phyloP scores from a whole-genome alignment of 1,284 basidiomycete species.

The Tilletia caries region DNA sequence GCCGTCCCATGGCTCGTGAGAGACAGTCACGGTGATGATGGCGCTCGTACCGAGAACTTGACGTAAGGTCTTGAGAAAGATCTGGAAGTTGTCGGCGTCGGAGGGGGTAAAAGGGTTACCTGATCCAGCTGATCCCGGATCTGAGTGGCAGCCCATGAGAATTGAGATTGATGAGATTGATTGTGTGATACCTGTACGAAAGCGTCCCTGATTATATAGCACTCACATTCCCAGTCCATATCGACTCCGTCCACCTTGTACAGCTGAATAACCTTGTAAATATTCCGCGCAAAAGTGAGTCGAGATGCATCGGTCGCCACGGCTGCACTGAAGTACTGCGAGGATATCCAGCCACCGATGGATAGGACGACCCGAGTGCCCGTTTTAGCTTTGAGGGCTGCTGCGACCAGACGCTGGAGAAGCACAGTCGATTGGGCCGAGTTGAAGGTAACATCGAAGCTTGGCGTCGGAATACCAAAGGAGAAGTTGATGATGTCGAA shows the following conservation, averaged over 20 bases:
- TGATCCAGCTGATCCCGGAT: conserved; percentile 6
- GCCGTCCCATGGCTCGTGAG: conserved; percentile 28
- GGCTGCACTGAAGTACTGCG: conserved; percentile 34
- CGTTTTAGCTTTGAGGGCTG: conserved; percentile 24
- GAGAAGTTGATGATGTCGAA: conserved; percentile 45
- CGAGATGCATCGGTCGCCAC: conserved; percentile 26
- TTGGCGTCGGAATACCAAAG: conserved; percentile 35
- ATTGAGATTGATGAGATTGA: neutral
- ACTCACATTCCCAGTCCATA: conserved; percentile 20
- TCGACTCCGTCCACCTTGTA: conserved; percentile 20
- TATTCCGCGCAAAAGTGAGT: conserved; percentile 4
- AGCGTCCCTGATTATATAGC: no score
- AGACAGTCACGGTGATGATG: conserved; percentile 28
- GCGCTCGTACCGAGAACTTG: neutral
- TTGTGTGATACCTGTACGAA: neutral
- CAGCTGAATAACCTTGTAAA: neutral
- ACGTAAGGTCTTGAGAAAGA: conserved; percentile 25
- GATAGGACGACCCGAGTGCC: conserved; percentile 34
- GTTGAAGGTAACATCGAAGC: conserved; percentile 25
- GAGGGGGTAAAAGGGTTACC: conserved; percentile 16
- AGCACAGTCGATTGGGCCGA: conserved; percentile 18
- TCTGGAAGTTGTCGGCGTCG: conserved; percentile 42
- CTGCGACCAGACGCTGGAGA: conserved; percentile 29
- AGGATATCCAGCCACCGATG: conserved; percentile 40
- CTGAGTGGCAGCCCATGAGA: no score